Conservation (phyloP, 345 rosid species). For the Citrus maxima region DNA sequence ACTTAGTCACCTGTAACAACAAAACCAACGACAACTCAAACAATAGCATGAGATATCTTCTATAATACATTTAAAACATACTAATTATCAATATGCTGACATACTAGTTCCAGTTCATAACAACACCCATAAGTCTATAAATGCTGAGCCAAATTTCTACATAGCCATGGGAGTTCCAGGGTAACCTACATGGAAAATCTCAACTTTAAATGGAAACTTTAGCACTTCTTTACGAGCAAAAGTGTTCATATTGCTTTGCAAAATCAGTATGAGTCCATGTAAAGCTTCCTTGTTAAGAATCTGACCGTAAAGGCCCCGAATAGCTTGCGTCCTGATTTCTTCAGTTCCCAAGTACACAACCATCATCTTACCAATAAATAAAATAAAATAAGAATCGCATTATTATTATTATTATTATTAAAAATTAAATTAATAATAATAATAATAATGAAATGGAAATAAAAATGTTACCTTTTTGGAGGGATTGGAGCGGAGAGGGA, state of each 20-base stretch:
- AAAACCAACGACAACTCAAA: no score
- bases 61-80: neutral
- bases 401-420: no score
- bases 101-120: neutral
- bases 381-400: neutral
- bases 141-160: neutral
- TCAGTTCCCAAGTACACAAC: constrained; percentile 36
- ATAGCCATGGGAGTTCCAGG: neutral
- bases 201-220: constrained; percentile 26
- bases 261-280: constrained; percentile 22
- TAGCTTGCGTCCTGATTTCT: constrained; percentile 14
- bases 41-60: neutral
- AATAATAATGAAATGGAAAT: no score
- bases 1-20: neutral
- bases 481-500: constrained; percentile 24
- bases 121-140: neutral
- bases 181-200: constrained; percentile 29
- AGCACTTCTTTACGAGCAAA: constrained; percentile 23
- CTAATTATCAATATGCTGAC: neutral
- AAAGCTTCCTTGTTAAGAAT: constrained; percentile 16
- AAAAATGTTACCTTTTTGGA: constrained; percentile 19
- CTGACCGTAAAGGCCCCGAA: constrained; percentile 8
- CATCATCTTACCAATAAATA: constrained; percentile 15
- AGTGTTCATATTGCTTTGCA: constrained; percentile 30
- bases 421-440: neutral